Conservation (phyloP, 305 asterid genomes). For the Stenogyne calaminthoides region DNA sequence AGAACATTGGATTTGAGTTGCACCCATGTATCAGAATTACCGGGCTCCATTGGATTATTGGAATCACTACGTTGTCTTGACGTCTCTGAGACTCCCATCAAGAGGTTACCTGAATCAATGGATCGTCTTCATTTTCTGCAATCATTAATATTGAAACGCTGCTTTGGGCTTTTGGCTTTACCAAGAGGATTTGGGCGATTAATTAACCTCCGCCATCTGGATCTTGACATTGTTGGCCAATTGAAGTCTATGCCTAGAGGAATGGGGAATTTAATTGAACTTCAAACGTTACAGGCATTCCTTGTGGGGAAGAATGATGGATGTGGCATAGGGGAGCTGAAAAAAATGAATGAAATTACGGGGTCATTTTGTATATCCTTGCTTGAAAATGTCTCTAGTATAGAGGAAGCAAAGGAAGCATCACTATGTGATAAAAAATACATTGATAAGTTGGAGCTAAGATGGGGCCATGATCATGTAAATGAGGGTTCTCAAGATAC, state of each 20-base stretch:
- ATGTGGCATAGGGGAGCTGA: conserved; percentile 38
- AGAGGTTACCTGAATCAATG: conserved; percentile 35
- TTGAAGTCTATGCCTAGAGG: conserved; percentile 45
- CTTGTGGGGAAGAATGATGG: conserved; percentile 46
- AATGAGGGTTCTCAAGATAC: conserved; percentile 14
- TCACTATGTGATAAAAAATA: conserved; percentile 31
- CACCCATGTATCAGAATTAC: conserved; percentile 38
- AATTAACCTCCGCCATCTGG: conserved; percentile 44
- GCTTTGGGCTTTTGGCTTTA: conserved; percentile 33
- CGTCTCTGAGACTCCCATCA: conserved; percentile 43
- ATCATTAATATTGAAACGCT: conserved; percentile 42
- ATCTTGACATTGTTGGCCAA: conserved; percentile 38
- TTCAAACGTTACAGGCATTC: conserved; percentile 48
- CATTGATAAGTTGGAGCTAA: conserved; percentile 36
- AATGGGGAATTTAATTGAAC: conserved; percentile 40
- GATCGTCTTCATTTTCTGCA: conserved; percentile 36
- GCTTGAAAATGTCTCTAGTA: conserved; percentile 42
- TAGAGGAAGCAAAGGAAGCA: conserved; percentile 44
- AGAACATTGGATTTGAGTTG: conserved; percentile 44
- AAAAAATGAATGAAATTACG: conserved; percentile 43
- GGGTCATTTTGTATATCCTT: conserved; percentile 45
- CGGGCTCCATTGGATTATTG: conserved; percentile 37
- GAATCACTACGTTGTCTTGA: conserved; percentile 40
- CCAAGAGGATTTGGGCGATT: conserved; percentile 42
- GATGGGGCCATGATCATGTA: conserved; percentile 29